Evolutionary conservation across 768 basidiomycete species (phyloP), one percentile per base, ranked within the genome.

Genomic region (Neoboletus brunneissimus): DNA sequence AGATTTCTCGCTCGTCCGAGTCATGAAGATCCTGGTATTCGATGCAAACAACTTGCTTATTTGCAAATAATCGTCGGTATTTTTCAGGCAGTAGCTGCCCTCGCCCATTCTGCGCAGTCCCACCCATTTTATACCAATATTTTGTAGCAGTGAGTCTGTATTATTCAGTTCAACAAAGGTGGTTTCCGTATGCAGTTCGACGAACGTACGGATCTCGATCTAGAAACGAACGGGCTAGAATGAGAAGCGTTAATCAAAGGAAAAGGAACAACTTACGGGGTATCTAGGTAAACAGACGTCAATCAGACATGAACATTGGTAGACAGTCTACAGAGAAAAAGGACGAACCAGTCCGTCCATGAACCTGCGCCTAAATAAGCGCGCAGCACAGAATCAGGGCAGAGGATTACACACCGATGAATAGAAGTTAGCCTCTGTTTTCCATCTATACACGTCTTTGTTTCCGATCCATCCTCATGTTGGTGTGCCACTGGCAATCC

Each of bases 391-490:
- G 1, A 6, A 31, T 0, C 8, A 42, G 38, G 37, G 41, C 3
- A 10, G n/a, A 13, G 29, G 34, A 16, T 5, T 15, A 71, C 83
- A 16, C 60, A 87, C 88, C 80, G 75, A 45, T 84, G 77, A 46
- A 93, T 86, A 0, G 88, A 89, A 0, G 88, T 91, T 46, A 91
- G 67, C 25, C 91, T 74, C 66, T 93, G 91, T 64, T 93, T 93
- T 18, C 91, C 91, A 62, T 91, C 89, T 9, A 89, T 88, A 62
- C 87, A 89, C 1, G 82, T 83, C 61, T 82, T 82, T 4, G 73
- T 77, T 64, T 89, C 88, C 0, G 79, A 72, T 0, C 89, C 89
- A 62, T 91, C 88, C 0, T 84, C 80, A 34, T 69, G 64, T 2
- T 74, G 68, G 22, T 80, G 70, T 72, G 13, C 83, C 78, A 57